Evolutionary conservation across 768 basidiomycete genomes (phyloP).

Genomic region (Pholiota conissans): DNA sequence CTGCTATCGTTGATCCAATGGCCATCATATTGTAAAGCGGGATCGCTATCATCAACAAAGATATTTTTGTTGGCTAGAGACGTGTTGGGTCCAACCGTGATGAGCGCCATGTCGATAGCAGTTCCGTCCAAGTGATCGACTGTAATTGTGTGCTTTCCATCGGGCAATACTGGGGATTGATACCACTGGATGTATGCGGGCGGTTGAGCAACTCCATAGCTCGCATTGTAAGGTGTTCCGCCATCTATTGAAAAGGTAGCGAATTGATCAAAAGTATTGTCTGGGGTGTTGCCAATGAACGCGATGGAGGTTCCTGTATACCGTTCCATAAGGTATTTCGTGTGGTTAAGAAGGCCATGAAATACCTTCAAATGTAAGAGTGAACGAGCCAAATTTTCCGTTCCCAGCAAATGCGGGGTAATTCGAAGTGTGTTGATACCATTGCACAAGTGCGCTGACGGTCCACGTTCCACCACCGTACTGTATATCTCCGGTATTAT

Average conservation of each 20-base stretch:
- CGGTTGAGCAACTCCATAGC: neutral
- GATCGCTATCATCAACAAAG: slow-evolving; percentile 26
- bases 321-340: neutral
- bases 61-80: slow-evolving; percentile 20
- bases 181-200: slow-evolving; percentile 1
- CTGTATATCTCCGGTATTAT: neutral
- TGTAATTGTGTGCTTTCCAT: slow-evolving; percentile 24
- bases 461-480: slow-evolving; percentile 8
- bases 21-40: slow-evolving; percentile 21
- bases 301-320: neutral
- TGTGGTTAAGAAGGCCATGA: too few relatives aligned
- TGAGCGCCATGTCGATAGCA: slow-evolving; percentile 25
- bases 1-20: slow-evolving; percentile 16
- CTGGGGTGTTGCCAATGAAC: neutral
- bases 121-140: slow-evolving; percentile 20
- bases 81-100: slow-evolving; percentile 22
- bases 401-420: slow-evolving; percentile 1
- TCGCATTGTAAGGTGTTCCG: neutral
- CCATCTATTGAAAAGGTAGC: neutral
- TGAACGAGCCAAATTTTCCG: neutral
- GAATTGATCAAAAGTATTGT: neutral
- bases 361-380: slow-evolving; percentile 12
- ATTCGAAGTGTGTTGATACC: slow-evolving; percentile 7
- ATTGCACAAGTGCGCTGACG: neutral
- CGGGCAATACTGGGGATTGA: slow-evolving; percentile 1